Evolutionary conservation across 2,329 filamentous ascomycete genomes (phyloP).

Genomic region (Chrysosphaeria jannelii): DNA sequence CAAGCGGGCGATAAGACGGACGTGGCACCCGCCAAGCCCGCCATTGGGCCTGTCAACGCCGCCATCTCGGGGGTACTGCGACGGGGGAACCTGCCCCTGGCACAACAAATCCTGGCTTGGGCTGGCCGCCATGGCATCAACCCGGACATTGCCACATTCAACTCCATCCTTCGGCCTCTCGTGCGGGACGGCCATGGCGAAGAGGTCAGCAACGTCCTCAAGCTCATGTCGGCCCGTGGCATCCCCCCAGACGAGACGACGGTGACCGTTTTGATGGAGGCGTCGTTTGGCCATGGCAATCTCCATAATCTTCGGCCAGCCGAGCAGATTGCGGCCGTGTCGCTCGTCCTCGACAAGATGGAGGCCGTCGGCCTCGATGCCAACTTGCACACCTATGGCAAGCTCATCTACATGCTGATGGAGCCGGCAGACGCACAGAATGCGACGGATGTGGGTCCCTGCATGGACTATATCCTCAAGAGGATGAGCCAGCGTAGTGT

Average conservation of each 20-base stretch:
- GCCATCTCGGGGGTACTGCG: constrained; percentile 31
- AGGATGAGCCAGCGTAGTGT: constrained; percentile 26
- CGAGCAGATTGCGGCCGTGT: constrained; percentile 9
- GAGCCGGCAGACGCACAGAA: not conserved
- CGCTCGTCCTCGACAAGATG: constrained; percentile 25
- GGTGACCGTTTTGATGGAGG: constrained; percentile 41
- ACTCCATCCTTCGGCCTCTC: constrained; percentile 32
- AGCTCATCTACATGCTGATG: constrained; percentile 36
- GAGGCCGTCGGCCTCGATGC: constrained; percentile 22
- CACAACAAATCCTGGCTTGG: constrained; percentile 25
- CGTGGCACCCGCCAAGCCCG: constrained; percentile 20
- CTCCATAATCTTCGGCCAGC: constrained; percentile 8
- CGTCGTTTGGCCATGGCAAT: constrained; percentile 13
- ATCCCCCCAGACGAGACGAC: constrained; percentile 34
- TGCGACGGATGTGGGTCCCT: constrained; percentile 6
- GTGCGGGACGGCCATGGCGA: constrained; percentile 17
- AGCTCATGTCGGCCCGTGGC: constrained; percentile 23
- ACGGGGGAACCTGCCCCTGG: constrained; percentile 15
- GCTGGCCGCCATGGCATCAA: constrained; percentile 21
- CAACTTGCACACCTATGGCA: constrained; percentile 33
- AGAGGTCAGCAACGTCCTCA: constrained; percentile 21
- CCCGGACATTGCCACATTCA: constrained; percentile 31
- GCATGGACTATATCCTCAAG: constrained; percentile 27
- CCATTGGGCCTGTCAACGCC: constrained; percentile 35
- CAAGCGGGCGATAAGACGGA: not conserved